Evolutionary conservation across 768 basidiomycete species (phyloP).

Genomic region (Leucosporidium scottii): DNA sequence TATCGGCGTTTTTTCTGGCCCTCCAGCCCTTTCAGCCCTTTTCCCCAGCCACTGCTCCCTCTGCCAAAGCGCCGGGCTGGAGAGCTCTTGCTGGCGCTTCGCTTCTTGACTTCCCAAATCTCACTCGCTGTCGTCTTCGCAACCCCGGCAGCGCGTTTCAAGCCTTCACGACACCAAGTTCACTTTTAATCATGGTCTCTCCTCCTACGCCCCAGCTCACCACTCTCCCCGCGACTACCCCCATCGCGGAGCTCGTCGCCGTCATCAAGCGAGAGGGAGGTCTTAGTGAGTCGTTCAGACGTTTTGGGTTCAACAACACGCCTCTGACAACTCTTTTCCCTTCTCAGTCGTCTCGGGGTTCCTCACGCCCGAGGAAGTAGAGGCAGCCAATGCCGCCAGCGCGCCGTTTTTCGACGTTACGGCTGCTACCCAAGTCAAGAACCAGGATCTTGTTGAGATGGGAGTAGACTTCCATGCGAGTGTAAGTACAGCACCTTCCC

Average conservation of each 20-base stretch:
- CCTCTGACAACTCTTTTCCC: too few species aligned
- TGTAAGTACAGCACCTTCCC: not conserved
- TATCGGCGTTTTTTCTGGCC: too few species aligned
- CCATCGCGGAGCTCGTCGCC: not conserved
- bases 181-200: not conserved
- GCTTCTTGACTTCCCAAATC: too few species aligned
- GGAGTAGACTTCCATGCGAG: not conserved
- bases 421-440: not conserved
- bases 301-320: not conserved
- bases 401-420: not conserved
- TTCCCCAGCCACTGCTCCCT: too few species aligned
- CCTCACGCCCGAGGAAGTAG: not conserved
- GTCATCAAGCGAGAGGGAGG: conserved; percentile 6
- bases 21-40: too few species aligned
- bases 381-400: not conserved
- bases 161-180: too few species aligned
- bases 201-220: not conserved
- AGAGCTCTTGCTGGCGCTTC: too few species aligned
- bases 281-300: not conserved
- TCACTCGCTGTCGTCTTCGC: too few species aligned
- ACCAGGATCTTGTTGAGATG: not conserved
- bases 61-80: too few species aligned
- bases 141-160: too few species aligned
- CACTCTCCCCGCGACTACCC: not conserved
- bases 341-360: not conserved